These are phyloP conservation scores for Yamadazyma jaroonii DNA, from an alignment of 1,139 yeast species.

Conservation along the genomic window DNA sequence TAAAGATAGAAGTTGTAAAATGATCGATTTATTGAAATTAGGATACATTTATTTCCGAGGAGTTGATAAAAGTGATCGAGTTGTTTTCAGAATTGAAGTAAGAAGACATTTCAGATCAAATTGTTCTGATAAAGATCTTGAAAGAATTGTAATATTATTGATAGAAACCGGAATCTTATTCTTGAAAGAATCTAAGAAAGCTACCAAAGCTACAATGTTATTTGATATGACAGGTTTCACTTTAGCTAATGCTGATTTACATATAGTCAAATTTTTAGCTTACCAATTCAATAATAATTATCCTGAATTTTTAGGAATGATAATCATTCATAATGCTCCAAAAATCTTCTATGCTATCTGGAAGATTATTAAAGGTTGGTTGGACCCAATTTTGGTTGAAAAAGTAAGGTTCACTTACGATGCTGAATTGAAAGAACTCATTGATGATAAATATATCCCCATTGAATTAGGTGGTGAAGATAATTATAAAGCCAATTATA, in stretches of 20 bases:
- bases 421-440: conserved; percentile 57
- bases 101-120: conserved; percentile 68
- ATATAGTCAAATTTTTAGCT: conserved; percentile 75
- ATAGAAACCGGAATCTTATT: conserved; percentile 71
- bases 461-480: conserved; percentile 66
- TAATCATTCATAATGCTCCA: conserved; percentile 84
- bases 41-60: conserved; percentile 71
- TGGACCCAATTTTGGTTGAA: conserved; percentile 85
- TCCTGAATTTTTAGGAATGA: conserved; percentile 77
- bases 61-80: conserved; percentile 59
- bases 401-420: conserved; percentile 73
- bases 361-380: conserved; percentile 81
- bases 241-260: conserved; percentile 78
- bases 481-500: conserved; percentile 50
- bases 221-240: conserved; percentile 78
- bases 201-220: conserved; percentile 68
- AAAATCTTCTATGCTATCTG: conserved; percentile 87
- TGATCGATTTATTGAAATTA: conserved; percentile 47
- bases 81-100: conserved; percentile 72
- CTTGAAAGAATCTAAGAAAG: conserved; percentile 50
- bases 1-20: conserved; percentile 31
- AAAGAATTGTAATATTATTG: conserved; percentile 59
- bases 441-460: conserved; percentile 55
- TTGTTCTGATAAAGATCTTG: conserved; percentile 66
- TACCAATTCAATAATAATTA: conserved; percentile 81